Conservation (phyloP, 2,329 filamentous ascomycete species). For the Fusarium pseudocircinatum region DNA sequence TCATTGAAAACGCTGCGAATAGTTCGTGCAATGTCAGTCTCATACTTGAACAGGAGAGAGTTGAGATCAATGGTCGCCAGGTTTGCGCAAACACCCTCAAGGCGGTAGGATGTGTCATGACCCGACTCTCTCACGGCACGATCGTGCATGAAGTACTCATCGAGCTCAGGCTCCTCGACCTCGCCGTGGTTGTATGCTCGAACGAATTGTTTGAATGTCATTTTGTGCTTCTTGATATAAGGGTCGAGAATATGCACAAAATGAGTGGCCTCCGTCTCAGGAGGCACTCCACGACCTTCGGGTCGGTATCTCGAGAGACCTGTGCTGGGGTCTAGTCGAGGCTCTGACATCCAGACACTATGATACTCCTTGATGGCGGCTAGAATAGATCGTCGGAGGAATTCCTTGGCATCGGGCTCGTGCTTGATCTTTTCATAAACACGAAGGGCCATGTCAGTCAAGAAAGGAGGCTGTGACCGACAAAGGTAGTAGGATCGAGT, state of each 20-base stretch:
- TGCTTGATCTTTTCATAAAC: slow-evolving; percentile 95
- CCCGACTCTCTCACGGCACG: slow-evolving; percentile 95
- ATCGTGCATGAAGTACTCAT: slow-evolving; percentile 96
- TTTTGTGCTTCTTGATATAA: slow-evolving; percentile 83
- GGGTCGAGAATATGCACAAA: slow-evolving; percentile 85
- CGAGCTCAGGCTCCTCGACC: slow-evolving; percentile 85
- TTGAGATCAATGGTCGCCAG: slow-evolving; percentile 95
- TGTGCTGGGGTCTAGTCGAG: slow-evolving; percentile 79
- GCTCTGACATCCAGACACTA: slow-evolving; percentile 83
- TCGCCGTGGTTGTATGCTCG: slow-evolving; percentile 83
- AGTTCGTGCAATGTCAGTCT: slow-evolving; percentile 87
- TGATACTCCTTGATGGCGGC: slow-evolving; percentile 98
- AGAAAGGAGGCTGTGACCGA: slow-evolving; percentile 93
- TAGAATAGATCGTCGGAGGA: slow-evolving; percentile 80
- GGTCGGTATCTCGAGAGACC: slow-evolving; percentile 88
- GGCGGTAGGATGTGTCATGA: slow-evolving; percentile 93
- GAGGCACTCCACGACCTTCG: slow-evolving; percentile 84
- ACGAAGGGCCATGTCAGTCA: slow-evolving; percentile 95
- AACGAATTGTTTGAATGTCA: slow-evolving; percentile 87
- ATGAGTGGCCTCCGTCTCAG: slow-evolving; percentile 88
- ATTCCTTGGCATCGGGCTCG: slow-evolving; percentile 81
- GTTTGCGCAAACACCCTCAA: slow-evolving; percentile 88
- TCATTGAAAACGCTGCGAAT: slow-evolving; percentile 89
- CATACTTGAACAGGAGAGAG: slow-evolving; percentile 95
- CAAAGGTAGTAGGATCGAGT: slow-evolving; percentile 95